Evolutionary conservation across 1,139 yeast species (phyloP).

Genomic region (Torulaspora pretoriensis): DNA sequence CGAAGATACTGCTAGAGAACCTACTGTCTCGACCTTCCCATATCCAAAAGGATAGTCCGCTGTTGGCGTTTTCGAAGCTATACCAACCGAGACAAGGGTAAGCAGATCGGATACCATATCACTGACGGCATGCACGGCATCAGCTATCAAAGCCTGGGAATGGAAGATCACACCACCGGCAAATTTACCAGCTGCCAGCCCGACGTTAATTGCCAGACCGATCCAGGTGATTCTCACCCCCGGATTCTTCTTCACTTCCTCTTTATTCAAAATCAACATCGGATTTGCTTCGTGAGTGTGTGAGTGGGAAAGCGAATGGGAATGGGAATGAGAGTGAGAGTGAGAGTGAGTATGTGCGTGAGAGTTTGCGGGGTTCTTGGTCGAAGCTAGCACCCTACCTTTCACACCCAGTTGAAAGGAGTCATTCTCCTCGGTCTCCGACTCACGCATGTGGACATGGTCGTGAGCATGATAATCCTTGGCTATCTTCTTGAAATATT

Average conservation of each 20-base stretch:
- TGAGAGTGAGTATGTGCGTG: not conserved
- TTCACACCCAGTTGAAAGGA: slow-evolving; percentile 21
- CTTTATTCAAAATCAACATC: slow-evolving; percentile 38
- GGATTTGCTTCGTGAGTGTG: slow-evolving; percentile 40
- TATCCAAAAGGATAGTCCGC: slow-evolving; percentile 76
- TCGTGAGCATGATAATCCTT: slow-evolving; percentile 34
- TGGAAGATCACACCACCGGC: slow-evolving; percentile 88
- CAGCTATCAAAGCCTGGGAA: slow-evolving; percentile 91
- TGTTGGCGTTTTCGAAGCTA: slow-evolving; percentile 64
- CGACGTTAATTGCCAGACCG: slow-evolving; percentile 76
- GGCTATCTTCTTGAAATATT: slow-evolving; percentile 17
- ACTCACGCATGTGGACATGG: slow-evolving; percentile 40
- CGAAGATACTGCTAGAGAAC: slow-evolving; percentile 82
- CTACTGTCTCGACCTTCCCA: slow-evolving; percentile 89
- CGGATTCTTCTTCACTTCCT: slow-evolving; percentile 55
- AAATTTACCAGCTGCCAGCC: slow-evolving; percentile 83
- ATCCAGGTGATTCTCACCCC: slow-evolving; percentile 93
- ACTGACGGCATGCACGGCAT: slow-evolving; percentile 86
- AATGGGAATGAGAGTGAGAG: not conserved
- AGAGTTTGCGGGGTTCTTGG: not conserved
- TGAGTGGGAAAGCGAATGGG: slow-evolving; percentile 33
- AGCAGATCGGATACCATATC: slow-evolving; percentile 86
- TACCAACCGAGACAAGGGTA: slow-evolving; percentile 83
- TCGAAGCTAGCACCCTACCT: not conserved
- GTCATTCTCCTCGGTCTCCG: slow-evolving; percentile 41